Evolutionary conservation across 345 rosid species (phyloP), one percentile per base, ranked within the genome.

Genomic region (Salix purpurea): DNA sequence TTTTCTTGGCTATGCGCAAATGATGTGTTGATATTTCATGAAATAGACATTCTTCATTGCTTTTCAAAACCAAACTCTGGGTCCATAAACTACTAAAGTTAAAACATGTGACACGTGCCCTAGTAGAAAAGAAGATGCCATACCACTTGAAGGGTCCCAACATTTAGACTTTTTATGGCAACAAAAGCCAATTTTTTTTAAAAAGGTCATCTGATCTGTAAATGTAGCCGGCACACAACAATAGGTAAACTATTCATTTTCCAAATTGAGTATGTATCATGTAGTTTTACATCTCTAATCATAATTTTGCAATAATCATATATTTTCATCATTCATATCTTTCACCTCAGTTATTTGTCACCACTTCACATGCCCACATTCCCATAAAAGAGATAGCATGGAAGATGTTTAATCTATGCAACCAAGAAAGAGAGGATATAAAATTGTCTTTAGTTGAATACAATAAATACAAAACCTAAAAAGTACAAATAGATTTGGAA

Each of bases 101-200:
- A 46, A 44, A 10, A 10, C 48, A 2, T 44, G 13, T 44, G 15
- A 44, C 78, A 64, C 77, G 74, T 58, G 78, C 84, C 74, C 74
- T 69, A 64, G 68, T 69, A 72, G 58, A 73, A 73, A 73, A 77
- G 78, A 56, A 81, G 75, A 81, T 70, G 69, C 65, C 81, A 69
- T 4, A 44, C 4, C 48, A 44, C 21, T 37, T 61, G 30, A 36
- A 66, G 72, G 52, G 39, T 75, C 10, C 75, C 67, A 65, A 56
- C 14, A 67, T 67, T 68, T 65, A 42, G 69, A 32, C 74, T 64
- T 70, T 71, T 71, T 26, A 71, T 62, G 75, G 74, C 52, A 76
- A 76, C 69, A 69, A 70, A 69, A 60, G 62, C 28, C 30, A 19
- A 18, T 12, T 19, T 2, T 28, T 28, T 28, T 28, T 1, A 30